phyloP scores from a whole-genome alignment of 805 yeast genomes.

The Candida ipomoeae region DNA sequence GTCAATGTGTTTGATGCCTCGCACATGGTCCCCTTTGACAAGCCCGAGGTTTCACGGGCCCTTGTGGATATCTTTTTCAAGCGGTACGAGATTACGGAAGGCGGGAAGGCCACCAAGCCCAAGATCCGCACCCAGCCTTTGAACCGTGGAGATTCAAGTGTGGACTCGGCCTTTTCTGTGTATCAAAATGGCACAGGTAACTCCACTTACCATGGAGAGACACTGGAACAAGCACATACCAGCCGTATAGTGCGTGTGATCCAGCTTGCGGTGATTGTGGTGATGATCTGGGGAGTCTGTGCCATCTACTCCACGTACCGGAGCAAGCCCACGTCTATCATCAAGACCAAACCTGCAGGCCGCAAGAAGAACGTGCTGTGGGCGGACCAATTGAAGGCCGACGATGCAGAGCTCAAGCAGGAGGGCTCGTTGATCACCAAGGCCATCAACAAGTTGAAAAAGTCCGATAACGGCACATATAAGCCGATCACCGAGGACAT shows the following conservation, averaged over 20 bases:
- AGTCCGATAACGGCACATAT: conserved; percentile 27
- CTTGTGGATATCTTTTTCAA: conserved; percentile 50
- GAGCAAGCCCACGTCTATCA: conserved; percentile 40
- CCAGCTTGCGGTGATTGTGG: conserved; percentile 35
- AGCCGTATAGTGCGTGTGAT: conserved; percentile 34
- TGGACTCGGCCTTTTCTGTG: no score
- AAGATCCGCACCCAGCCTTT: conserved; percentile 7
- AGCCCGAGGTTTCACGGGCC: conserved; percentile 65
- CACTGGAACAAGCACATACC: conserved; percentile 6
- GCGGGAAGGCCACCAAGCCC: conserved; percentile 15
- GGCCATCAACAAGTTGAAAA: conserved; percentile 31
- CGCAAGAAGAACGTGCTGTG: conserved; percentile 45
- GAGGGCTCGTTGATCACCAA: conserved; percentile 33
- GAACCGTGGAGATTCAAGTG: background rate
- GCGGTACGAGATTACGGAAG: conserved; percentile 13
- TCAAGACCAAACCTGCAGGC: conserved; percentile 31
- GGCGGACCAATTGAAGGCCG: conserved; percentile 43
- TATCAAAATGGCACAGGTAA: background rate
- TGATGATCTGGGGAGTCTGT: conserved; percentile 40
- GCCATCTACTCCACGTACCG: conserved; percentile 34
- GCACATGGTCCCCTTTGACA: conserved; percentile 92
- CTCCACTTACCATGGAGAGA: background rate
- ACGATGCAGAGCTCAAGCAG: conserved; percentile 20
- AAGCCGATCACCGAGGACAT: conserved; percentile 26
- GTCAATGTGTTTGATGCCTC: conserved; percentile 71